A percentile compares a stretch with the other conserved stretches of the same genome.
phyloP scores from a whole-genome alignment of 345 rosid species.

The Erodium maritimum region DNA sequence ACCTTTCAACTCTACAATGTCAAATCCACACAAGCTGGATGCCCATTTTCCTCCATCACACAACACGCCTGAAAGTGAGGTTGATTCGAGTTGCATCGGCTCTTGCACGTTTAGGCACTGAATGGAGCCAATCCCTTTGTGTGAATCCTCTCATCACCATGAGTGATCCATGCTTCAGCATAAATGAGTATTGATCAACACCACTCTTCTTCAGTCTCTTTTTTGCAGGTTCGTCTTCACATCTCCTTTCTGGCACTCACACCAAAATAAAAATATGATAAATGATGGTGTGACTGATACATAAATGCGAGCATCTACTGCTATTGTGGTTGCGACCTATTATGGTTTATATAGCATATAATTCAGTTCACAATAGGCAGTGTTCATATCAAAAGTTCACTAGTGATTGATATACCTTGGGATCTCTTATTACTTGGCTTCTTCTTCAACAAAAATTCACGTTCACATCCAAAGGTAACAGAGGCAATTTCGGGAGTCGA shows the following conservation, averaged over 20 bases:
- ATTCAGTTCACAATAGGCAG: too few relatives aligned
- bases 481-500: constrained; percentile 68
- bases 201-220: constrained; percentile 39
- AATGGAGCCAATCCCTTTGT: constrained; percentile 87
- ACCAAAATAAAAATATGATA: not conserved
- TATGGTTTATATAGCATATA: too few relatives aligned
- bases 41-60: too few relatives aligned
- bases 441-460: constrained; percentile 69
- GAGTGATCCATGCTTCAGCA: constrained; percentile 74
- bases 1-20: too few relatives aligned
- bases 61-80: constrained; percentile 63
- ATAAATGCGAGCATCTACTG: too few relatives aligned
- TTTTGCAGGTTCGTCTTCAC: constrained; percentile 34
- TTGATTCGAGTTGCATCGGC: constrained; percentile 59
- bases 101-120: constrained; percentile 78
- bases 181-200: constrained; percentile 40
- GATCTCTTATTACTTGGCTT: constrained; percentile 32
- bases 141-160: constrained; percentile 82
- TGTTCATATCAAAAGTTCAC: not conserved
- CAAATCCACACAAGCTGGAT: too few relatives aligned
- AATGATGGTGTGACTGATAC: too few relatives aligned
- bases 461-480: constrained; percentile 80
- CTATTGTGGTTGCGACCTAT: too few relatives aligned
- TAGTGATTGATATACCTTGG: constrained; percentile 23
- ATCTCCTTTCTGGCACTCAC: too few relatives aligned